phyloP scores from a whole-genome alignment of 108 stramenopile species.

The Cyclotella choctawhatcheeana region DNA sequence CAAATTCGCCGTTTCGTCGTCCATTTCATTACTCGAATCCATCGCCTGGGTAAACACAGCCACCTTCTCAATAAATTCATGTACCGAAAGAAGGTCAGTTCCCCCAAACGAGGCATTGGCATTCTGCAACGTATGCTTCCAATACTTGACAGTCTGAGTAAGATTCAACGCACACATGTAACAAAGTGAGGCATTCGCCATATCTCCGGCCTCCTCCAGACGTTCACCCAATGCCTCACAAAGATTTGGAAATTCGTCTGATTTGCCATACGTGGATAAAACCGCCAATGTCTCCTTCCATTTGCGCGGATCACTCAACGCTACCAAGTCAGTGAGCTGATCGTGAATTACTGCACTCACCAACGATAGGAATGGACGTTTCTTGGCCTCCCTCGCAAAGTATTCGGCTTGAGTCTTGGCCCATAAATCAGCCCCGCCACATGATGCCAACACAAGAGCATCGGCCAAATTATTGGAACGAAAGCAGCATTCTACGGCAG shows the following conservation, averaged over 20 bases:
- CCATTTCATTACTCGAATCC: constrained; percentile 56
- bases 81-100: constrained; percentile 76
- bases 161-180: constrained; percentile 96
- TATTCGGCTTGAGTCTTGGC: constrained; percentile 89
- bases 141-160: constrained; percentile 78
- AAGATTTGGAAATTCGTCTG: constrained; percentile 90
- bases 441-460: constrained; percentile 92
- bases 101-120: constrained; percentile 53
- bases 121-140: constrained; percentile 74
- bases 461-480: constrained; percentile 88
- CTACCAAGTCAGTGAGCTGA: constrained; percentile 73
- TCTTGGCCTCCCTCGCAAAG: constrained; percentile 73
- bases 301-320: constrained; percentile 69
- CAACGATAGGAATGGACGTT: constrained; percentile 85
- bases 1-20: constrained; percentile 69
- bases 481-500: constrained; percentile 96
- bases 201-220: constrained; percentile 84
- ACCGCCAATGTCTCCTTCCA: constrained; percentile 97
- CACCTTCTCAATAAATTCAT: constrained; percentile 93
- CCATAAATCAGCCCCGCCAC: constrained; percentile 94
- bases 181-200: constrained; percentile 84
- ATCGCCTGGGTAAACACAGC: constrained; percentile 82
- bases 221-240: constrained; percentile 88
- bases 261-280: constrained; percentile 90
- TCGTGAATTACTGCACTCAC: constrained; percentile 89